Evolutionary conservation across 2,329 filamentous ascomycete genomes (phyloP).

Genomic region (Biscogniauxia sp.): DNA sequence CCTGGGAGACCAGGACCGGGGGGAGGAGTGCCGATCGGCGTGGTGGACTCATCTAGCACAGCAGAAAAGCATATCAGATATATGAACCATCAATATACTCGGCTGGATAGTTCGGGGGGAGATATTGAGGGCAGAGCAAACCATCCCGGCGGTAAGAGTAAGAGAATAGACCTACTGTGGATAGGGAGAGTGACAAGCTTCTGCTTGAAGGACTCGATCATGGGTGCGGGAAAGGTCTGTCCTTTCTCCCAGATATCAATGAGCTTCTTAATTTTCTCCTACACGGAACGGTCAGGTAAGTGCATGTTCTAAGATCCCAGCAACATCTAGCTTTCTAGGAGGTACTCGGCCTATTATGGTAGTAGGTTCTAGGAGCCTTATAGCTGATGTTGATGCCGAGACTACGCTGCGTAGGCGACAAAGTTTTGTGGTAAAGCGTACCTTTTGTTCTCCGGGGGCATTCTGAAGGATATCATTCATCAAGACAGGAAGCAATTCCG

Average conservation of each 20-base stretch:
- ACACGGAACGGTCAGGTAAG: conserved; percentile 50
- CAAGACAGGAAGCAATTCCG: conserved; percentile 86
- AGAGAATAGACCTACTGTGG: conserved; percentile 59
- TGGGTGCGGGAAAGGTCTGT: conserved; percentile 77
- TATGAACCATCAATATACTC: conserved; percentile 9
- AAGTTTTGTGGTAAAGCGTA: conserved; percentile 56
- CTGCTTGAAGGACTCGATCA: conserved; percentile 80
- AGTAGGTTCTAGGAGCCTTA: conserved; percentile 19
- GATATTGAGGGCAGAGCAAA: conserved; percentile 6
- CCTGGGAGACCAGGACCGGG: conserved; percentile 39
- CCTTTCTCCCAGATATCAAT: conserved; percentile 98
- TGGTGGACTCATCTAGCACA: conserved; percentile 64
- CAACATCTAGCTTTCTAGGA: conserved; percentile 1
- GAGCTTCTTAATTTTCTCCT: conserved; percentile 95
- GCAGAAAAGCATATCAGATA: conserved; percentile 39
- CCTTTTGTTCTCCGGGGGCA: conserved; percentile 93
- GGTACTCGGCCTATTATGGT: conserved; percentile 19
- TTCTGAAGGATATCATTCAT: conserved; percentile 93
- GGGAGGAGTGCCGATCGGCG: conserved; percentile 64
- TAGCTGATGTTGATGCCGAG: conserved; percentile 21
- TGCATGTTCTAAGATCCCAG: conserved; percentile 32
- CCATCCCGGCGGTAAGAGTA: conserved; percentile 1
- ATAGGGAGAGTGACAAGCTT: conserved; percentile 63
- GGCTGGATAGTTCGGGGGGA: conserved; percentile 4
- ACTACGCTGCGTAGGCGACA: conserved; percentile 28